Evolutionary conservation across 1,284 basidiomycete genomes (phyloP), one percentile per base, ranked within the genome.

Genomic region (Sphagnurus paluster): DNA sequence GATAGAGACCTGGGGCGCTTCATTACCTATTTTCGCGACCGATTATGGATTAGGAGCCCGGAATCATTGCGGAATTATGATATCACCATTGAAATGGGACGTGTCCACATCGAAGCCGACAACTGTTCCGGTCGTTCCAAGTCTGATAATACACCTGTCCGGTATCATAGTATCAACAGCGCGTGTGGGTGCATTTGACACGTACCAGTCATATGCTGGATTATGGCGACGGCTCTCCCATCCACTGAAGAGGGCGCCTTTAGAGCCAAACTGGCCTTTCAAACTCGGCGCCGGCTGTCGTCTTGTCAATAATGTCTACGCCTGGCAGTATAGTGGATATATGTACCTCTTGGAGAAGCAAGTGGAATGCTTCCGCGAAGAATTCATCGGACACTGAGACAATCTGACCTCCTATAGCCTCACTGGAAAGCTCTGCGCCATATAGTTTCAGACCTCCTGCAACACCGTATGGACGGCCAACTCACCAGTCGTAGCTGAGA

Each of bases 151-250:
- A 50, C 85, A 91, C 92, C 91, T 93, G 52, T 17, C 9, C 20
- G 21, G 32, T 16, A 30, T 32, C 19, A 39, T 39, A 10, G 30
- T 2, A n/a, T n/a, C n/a, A 21, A 19, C 34, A 19, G 13, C 29
- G 19, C 17, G 32, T n/a, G 7, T 7, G 16, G 8, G 23, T n/a
- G 19, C 23, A 30, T 20, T 6, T 9, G 9, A 36, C 14, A 42
- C 44, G 40, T 61, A 93, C 96, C 97, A 98, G 66, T 99, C 97
- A 62, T 86, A 84, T 2, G 76, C 64, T 0, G 87, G 83, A 66
- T 97, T 98, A 68, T 99, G 96, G 54, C 96, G 73, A 29, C 93
- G 74, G 14, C 80, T 83, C 67, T 99, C 96, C 96, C 96, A 99
- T 42, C 95, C 96, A 58, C 90, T 93, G 66, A 82, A 99, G 28